A percentile compares a stretch with the other conserved stretches of the same genome.
phyloP scores from a whole-genome alignment of 2,329 filamentous ascomycete genomes.

The Mycogone perniciosa region DNA sequence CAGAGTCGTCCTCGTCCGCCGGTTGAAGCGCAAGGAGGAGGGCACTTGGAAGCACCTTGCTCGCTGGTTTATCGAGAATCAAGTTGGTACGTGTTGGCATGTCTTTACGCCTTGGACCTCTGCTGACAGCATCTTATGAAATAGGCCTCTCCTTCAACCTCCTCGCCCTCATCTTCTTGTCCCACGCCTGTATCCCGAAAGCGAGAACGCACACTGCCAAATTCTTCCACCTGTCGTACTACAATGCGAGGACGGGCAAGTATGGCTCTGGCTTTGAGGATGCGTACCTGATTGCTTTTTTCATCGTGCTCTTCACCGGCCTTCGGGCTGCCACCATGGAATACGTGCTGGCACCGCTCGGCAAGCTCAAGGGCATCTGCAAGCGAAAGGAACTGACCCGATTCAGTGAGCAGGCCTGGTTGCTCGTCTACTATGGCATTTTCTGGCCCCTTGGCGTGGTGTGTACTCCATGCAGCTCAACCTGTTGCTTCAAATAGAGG shows the following conservation, averaged over 20 bases:
- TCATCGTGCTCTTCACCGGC: conserved; percentile 79
- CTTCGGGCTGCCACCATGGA: conserved; percentile 81
- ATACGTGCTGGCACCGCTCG: conserved; percentile 75
- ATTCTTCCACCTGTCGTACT: conserved; percentile 84
- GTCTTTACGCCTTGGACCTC: not conserved
- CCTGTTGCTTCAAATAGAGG: not conserved
- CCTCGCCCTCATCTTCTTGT: conserved; percentile 72
- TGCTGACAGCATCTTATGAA: conserved; percentile 19
- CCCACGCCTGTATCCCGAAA: conserved; percentile 76
- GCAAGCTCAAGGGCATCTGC: conserved; percentile 63
- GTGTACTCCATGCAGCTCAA: conserved; percentile 29
- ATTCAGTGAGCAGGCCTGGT: conserved; percentile 92
- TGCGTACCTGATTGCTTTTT: conserved; percentile 67
- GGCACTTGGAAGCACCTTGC: conserved; percentile 55
- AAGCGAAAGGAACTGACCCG: conserved; percentile 71
- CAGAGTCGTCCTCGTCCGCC: conserved; percentile 49
- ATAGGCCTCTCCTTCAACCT: conserved; percentile 80
- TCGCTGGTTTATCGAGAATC: conserved; percentile 69
- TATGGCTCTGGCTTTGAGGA: conserved; percentile 80
- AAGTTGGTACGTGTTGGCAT: conserved; percentile 58
- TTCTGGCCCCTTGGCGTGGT: conserved; percentile 85
- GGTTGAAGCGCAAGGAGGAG: conserved; percentile 56
- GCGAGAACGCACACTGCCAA: conserved; percentile 73
- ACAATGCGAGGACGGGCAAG: conserved; percentile 58
- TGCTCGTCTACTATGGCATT: conserved; percentile 72